Evolutionary conservation across 2,329 filamentous ascomycete genomes (phyloP), one percentile per base, ranked within the genome.

Genomic region (Kalmusia sp.): DNA sequence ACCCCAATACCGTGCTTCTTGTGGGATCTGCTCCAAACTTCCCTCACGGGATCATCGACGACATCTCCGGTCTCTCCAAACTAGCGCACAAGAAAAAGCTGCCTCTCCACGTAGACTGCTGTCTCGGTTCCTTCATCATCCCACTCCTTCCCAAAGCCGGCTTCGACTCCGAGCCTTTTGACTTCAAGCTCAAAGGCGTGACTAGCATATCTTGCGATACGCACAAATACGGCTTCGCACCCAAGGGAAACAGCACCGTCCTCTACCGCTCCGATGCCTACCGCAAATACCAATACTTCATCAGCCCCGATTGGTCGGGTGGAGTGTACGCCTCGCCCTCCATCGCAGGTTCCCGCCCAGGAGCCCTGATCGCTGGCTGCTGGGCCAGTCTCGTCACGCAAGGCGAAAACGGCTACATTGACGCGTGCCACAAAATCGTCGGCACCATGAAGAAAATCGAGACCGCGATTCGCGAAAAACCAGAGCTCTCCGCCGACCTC

Each of bases 201-300:
- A 97, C 93, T 3, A 93, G 89, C 74, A 98, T 99, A 75, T 92
- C 88, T 62, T 96, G 93, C 74, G 95, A 99, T 74, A 99, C 95
- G 2, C 95, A 99, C 84, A 99, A 99, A 76, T 99, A 99, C 73
- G 95, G 95, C 31, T 99, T 99, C 71, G 95, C 95, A 1, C 95
- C 95, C 48, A 99, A 99, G 80, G 95, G 95, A 63, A 99, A 96
- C 82, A 95, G 90, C 47, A 95, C 92, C 1, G 83, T 96, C 12
- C 83, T 99, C 35, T 99, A 99, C 82, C 91, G 95, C 65, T 90
- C 87, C 39, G 84, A 87, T 28, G 79, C 84, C 40, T 84, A 96
- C 61, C 87, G 95, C 63, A 86, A 87, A 52, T 93, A 96, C 76
- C 95, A 99, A 77, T 99, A 99, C 82, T 99, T 96, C 76, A 89